Percentiles rank a stretch among this genome's conserved stretches.
phyloP scores from a whole-genome alignment of 768 basidiomycete species.

The Panellus pusillus region DNA sequence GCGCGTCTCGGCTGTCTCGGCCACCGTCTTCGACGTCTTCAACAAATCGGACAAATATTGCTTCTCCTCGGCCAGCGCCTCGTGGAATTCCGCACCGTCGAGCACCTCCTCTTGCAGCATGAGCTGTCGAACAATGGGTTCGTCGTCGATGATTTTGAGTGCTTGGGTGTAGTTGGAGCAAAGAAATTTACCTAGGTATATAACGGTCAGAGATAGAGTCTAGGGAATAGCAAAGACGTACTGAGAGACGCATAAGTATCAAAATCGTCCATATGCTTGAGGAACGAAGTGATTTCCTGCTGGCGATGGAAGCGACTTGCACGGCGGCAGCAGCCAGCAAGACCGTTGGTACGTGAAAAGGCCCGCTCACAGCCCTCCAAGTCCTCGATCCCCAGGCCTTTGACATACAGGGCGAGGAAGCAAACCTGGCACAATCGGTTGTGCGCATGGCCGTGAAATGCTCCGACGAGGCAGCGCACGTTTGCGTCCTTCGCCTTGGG shows the following conservation, averaged over 20 bases:
- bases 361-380: constrained; percentile 18
- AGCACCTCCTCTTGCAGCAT: too few relatives aligned
- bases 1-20: background rate
- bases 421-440: too few relatives aligned
- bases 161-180: constrained; percentile 11
- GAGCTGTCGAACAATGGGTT: too few relatives aligned
- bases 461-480: background rate
- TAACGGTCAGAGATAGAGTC: background rate
- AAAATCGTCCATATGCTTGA: constrained; percentile 1
- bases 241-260: constrained; percentile 10
- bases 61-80: background rate
- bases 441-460: too few relatives aligned
- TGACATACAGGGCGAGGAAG: too few relatives aligned
- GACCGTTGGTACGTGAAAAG: constrained; percentile 9
- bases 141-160: background rate
- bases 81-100: background rate
- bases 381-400: constrained; percentile 19
- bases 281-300: constrained; percentile 1
- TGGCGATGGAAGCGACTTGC: constrained; percentile 13
- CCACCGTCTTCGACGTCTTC: background rate
- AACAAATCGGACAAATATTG: background rate
- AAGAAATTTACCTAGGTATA: constrained; percentile 1
- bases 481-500: background rate
- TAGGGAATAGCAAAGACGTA: background rate
- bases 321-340: constrained; percentile 5